These are phyloP conservation scores for Eucalyptus sp. DNA, from an alignment of 345 rosid genomes.

Conservation along the genomic window DNA sequence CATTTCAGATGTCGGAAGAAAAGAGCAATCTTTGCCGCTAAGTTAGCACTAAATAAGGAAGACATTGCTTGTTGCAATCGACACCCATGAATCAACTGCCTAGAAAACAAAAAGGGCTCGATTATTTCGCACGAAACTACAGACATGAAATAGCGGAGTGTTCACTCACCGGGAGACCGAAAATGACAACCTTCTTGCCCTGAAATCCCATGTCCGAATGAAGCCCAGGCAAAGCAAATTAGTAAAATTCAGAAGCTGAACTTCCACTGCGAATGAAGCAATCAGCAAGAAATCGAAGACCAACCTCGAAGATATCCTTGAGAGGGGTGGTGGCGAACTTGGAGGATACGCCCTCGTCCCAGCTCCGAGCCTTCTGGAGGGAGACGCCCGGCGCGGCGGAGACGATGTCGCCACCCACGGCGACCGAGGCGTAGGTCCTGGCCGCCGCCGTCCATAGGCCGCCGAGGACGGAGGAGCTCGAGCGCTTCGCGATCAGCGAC, in stretches of 20 bases:
- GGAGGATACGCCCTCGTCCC: conserved; percentile 88
- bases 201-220: conserved; percentile 12
- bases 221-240: neutral
- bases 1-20: neutral
- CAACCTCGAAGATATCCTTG: conserved; percentile 69
- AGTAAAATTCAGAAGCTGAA: neutral
- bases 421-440: conserved; percentile 47
- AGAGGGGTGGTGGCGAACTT: conserved; percentile 66
- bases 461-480: conserved; percentile 19
- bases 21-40: neutral
- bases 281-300: neutral
- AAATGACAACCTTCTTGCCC: conserved; percentile 91
- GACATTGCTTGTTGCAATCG: neutral
- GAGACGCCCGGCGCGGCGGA: conserved; percentile 56
- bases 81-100: neutral
- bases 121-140: neutral
- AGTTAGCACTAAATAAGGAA: neutral
- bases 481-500: conserved; percentile 30
- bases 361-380: conserved; percentile 80
- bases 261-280: neutral
- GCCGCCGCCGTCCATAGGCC: conserved; percentile 3
- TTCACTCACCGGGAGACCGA: conserved; percentile 80
- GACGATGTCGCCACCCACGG: conserved; percentile 55
- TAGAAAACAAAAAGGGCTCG: neutral
- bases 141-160: neutral